phyloP scores from a whole-genome alignment of 2,329 filamentous ascomycete genomes.

The Ceratocystis lukuohia region DNA sequence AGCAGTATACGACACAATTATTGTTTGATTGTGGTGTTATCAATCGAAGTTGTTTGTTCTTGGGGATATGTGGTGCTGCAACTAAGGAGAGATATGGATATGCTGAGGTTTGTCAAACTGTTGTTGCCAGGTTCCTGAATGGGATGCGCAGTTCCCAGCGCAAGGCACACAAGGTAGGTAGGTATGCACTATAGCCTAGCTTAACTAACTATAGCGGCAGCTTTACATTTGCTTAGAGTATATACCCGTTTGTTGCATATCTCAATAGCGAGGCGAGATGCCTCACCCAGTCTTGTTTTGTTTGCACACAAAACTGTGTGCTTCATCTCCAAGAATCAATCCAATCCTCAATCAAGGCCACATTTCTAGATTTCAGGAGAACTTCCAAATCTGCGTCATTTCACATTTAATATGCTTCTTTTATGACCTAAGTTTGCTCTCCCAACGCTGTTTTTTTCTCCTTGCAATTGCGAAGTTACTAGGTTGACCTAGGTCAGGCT shows the following conservation, averaged over 20 bases:
- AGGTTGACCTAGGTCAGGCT: background rate
- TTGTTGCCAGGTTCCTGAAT: constrained; percentile 14
- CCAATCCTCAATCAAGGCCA: background rate
- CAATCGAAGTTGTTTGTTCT: background rate
- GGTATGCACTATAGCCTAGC: background rate
- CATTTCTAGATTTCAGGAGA: background rate
- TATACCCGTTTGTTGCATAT: background rate
- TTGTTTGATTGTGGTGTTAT: background rate
- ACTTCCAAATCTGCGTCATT: background rate
- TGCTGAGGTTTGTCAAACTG: background rate
- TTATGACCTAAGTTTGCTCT: background rate
- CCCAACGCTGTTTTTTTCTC: background rate
- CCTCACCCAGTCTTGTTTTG: background rate
- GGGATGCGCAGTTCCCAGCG: constrained; percentile 9
- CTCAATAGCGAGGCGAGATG: too few relatives aligned
- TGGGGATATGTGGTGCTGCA: background rate
- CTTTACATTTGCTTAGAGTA: background rate
- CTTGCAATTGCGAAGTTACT: background rate
- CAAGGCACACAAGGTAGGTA: background rate
- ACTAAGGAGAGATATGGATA: background rate
- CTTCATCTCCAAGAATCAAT: background rate
- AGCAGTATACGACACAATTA: background rate
- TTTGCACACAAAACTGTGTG: background rate
- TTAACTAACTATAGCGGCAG: background rate
- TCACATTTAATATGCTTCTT: background rate